Evolutionary conservation across 257 asterid genomes (phyloP).

Genomic region (Solanum raphanifolium): DNA sequence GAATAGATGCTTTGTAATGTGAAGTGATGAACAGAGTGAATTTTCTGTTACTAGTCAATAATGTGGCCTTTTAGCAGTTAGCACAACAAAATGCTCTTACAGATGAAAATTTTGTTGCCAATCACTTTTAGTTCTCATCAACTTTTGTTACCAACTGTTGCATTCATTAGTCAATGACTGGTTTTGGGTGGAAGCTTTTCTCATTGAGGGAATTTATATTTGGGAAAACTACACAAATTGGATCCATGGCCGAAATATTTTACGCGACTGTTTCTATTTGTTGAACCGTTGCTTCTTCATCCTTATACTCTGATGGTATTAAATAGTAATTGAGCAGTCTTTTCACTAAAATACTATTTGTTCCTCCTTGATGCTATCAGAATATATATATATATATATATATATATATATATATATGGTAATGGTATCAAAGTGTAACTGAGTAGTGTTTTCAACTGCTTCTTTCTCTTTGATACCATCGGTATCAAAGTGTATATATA

Average conservation of each 20-base stretch:
- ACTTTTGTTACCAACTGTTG: not conserved
- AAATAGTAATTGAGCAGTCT: too few species aligned
- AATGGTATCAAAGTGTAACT: too few species aligned
- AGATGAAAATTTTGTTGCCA: not conserved
- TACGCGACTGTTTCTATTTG: not conserved
- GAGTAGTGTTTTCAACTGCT: not conserved
- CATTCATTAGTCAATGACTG: not conserved
- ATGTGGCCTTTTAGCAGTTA: not conserved
- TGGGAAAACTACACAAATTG: not conserved
- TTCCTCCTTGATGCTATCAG: too few species aligned
- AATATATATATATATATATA: too few species aligned
- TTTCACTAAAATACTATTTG: too few species aligned
- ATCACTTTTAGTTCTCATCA: not conserved
- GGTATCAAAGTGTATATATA: too few species aligned
- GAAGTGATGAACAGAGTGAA: not conserved
- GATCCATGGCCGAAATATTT: not conserved
- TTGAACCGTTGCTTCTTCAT: not conserved
- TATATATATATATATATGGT: too few species aligned
- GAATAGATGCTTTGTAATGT: not conserved
- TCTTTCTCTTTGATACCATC: not conserved
- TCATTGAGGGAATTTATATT: not conserved
- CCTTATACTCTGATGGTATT: not conserved
- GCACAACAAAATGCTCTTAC: not conserved
- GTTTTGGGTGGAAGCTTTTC: not conserved
- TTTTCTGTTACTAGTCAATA: not conserved